These are phyloP conservation scores for Chamaecyparis obtusa DNA, from an alignment of 75 land plant species.

Conservation along the genomic window DNA sequence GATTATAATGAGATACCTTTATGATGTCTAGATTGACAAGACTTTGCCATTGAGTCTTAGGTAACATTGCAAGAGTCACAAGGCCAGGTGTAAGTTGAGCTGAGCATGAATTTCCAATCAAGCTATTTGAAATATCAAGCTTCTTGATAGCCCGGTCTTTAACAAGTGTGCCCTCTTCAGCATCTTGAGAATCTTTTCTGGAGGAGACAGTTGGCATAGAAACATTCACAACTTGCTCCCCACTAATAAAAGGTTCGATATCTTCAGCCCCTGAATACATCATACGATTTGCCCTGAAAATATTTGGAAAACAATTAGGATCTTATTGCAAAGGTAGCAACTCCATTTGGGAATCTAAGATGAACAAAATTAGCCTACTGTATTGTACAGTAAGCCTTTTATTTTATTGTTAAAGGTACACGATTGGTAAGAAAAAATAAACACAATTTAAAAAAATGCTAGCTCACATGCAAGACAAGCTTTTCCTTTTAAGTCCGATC, in stretches of 20 bases:
- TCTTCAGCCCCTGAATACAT: conserved; percentile 72
- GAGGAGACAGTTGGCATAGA: conserved; percentile 73
- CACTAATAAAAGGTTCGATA: conserved; percentile 57
- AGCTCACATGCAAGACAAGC: background rate
- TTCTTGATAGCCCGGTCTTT: conserved; percentile 13
- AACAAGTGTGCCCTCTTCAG: conserved; percentile 15
- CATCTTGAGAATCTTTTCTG: conserved; percentile 29
- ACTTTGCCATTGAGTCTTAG: conserved; percentile 96
- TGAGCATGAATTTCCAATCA: background rate
- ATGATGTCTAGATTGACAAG: conserved; percentile 88
- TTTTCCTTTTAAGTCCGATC: background rate
- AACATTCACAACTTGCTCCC: conserved; percentile 50
- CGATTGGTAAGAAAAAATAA: background rate
- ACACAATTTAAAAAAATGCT: background rate
- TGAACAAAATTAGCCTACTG: background rate
- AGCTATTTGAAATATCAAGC: background rate
- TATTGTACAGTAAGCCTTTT: background rate
- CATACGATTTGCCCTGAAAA: conserved; percentile 77
- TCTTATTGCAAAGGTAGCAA: background rate
- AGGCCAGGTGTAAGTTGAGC: conserved; percentile 63
- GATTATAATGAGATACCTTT: conserved; percentile 49
- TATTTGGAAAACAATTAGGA: conserved; percentile 8
- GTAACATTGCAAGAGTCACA: conserved; percentile 84
- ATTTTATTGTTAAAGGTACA: background rate
- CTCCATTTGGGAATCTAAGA: background rate